Evolutionary conservation across 371 early-diverging fungal genomes (phyloP).

Genomic region (Actinomortierella wolfii): DNA sequence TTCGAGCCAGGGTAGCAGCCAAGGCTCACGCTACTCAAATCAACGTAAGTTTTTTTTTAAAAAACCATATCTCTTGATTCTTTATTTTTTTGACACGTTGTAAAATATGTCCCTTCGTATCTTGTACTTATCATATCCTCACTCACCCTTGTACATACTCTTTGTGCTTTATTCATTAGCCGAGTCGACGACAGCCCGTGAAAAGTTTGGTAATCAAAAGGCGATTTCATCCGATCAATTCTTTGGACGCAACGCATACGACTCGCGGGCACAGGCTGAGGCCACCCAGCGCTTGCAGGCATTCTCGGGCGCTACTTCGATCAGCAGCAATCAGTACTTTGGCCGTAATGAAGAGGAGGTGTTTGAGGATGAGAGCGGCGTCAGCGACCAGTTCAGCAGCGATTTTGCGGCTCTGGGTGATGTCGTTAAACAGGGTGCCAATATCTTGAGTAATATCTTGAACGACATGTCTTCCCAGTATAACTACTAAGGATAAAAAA

Average conservation of each 20-base stretch:
- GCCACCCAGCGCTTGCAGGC: constrained; percentile 66
- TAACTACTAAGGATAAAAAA: constrained; percentile 26
- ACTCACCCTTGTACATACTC: neutral
- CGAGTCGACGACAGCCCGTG: constrained; percentile 54
- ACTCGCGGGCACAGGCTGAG: constrained; percentile 65
- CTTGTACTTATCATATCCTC: too few relatives aligned
- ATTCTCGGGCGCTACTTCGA: constrained; percentile 75
- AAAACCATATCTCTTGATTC: too few relatives aligned
- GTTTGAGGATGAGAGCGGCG: constrained; percentile 27
- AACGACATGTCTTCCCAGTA: constrained; percentile 48
- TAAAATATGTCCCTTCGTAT: too few relatives aligned
- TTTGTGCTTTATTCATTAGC: constrained; percentile 10
- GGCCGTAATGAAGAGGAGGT: constrained; percentile 65
- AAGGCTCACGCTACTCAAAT: constrained; percentile 1
- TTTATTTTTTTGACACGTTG: neutral
- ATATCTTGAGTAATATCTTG: constrained; percentile 35
- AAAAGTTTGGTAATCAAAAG: constrained; percentile 78
- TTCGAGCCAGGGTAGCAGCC: constrained; percentile 7
- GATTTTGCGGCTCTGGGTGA: constrained; percentile 74
- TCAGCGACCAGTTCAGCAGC: constrained; percentile 45
- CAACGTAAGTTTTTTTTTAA: too few relatives aligned
- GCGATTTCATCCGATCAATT: constrained; percentile 90
- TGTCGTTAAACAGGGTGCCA: constrained; percentile 69
- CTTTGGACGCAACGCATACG: constrained; percentile 81
- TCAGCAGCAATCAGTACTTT: constrained; percentile 85